These are phyloP conservation scores for Torulaspora quercuum DNA, from an alignment of 805 yeast species.

Conservation along the genomic window DNA sequence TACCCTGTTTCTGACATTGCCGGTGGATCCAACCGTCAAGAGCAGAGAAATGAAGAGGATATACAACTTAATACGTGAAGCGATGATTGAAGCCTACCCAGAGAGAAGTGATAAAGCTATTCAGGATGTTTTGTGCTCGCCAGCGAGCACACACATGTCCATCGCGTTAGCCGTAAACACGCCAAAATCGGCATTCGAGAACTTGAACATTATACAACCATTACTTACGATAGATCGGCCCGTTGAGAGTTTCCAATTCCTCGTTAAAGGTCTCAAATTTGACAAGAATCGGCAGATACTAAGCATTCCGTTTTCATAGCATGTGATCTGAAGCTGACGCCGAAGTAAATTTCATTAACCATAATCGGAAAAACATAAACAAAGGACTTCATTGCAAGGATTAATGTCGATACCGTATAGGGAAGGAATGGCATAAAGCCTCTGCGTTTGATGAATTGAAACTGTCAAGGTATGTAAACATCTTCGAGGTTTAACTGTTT, in stretches of 20 bases:
- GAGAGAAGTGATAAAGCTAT: constrained; percentile 4
- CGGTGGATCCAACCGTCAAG: constrained; percentile 9
- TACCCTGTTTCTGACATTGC: constrained; percentile 12
- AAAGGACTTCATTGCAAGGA: constrained; percentile 2
- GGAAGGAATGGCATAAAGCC: constrained; percentile 1
- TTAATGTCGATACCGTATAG: not conserved
- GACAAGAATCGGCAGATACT: constrained; percentile 15
- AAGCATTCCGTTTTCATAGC: constrained; percentile 5
- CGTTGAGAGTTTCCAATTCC: constrained; percentile 1
- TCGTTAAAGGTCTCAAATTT: constrained; percentile 5
- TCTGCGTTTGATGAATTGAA: constrained; percentile 1
- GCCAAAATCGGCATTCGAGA: constrained; percentile 2
- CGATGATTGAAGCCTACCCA: constrained; percentile 10
- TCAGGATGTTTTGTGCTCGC: constrained; percentile 7
- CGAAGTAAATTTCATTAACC: constrained; percentile 6
- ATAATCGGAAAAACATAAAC: constrained; percentile 11
- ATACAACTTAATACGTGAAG: constrained; percentile 7
- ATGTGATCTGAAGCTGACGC: not conserved
- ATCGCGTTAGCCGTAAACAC: constrained; percentile 11
- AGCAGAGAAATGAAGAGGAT: constrained; percentile 6
- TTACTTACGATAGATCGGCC: constrained; percentile 2
- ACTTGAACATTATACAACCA: constrained; percentile 2
- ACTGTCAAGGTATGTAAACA: constrained; percentile 1
- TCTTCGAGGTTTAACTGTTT: not conserved
- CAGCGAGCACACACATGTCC: constrained; percentile 15